Base-by-base conservation (phyloP, 2,329 filamentous ascomycete genomes). In the Penicillium sclerotigenum region DNA sequence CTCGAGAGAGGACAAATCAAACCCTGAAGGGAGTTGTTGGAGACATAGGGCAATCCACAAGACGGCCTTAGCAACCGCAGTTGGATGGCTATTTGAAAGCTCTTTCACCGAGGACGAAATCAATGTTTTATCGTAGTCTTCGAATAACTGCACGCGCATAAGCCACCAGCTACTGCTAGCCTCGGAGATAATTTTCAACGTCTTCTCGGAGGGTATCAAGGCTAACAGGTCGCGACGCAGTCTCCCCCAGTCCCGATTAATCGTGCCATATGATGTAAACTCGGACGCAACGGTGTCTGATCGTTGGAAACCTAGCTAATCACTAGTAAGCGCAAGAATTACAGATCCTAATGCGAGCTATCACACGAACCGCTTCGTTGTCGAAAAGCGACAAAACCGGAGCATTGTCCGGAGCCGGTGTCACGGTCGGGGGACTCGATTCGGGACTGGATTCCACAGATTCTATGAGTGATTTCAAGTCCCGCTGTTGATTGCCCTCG, bases 101-200 rank as follows among this genome's bases (percentile, higher is more conserved):
- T 14, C 9, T 7, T 49, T 16, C 16, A 28, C 7, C 5, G 54
- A 26, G n/a, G 14, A n/a, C n/a, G 47, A 36, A 24, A 57, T 38
- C 18, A 61, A 36, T 33, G 43, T 43, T 26, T 34, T 4, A 5
- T 54, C 51, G n/a, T 51, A 24, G 31, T 53, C 51, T 26, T 54
- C 26, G n/a, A 57, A 56, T 28, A 52, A 42, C 18, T 52, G 34
- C 2, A 26, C 18, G 7, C 54, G 50, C n/a, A 54, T 13, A 31
- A 61, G 29, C 57, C 57, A 59, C 59, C 59, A 61, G 29, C 29
- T 47, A 36, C 34, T 41, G 11, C 34, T 57, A n/a, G 31, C 34
- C 9, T 46, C 54, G 8, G 50, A 48, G 31, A 60, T 47, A 2
- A 42, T 47, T 31, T 53, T 18, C 14, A 61, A 24, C 7, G 47